Base-by-base conservation (phyloP, 129 eudicot genomes). In the Chrysanthemum seticuspe region DNA sequence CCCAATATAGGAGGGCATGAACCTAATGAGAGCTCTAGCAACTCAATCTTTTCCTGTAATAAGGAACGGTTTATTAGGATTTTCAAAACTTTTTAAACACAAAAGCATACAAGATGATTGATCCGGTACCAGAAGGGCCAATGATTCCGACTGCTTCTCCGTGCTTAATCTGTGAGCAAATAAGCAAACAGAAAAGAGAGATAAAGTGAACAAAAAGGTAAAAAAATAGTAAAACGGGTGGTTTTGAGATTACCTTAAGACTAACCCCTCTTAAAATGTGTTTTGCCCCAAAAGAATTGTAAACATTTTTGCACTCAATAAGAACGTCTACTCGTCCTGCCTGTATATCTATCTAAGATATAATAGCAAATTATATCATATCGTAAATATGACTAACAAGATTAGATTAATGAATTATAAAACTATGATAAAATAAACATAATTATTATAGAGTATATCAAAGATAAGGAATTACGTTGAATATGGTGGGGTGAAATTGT, bases 131-230 rank as follows among this genome's bases (percentile, higher is more conserved):
- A 71, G 96, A 89, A 76, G 96, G 92, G 70, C 96, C 96, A 64
- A 89, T 87, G 44, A 89, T 87, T 76, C 96, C 96, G 76, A 89
- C 90, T 7, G 96, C 96, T 74, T 89, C 96, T 44, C 96, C 96
- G 62, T 87, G 78, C 62, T 87, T 89, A 56, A 89, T 87, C 96
- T 89, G 62, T 61, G 78, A 40, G 45, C 9, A 40, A 1, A 6
- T 6, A 40, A 40, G 45, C 45, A 40, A 6, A 40, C 6, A 40
- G 9, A 62, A 62, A 62, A 61, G 53, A 14, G 64, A 18, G 23
- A 45, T 27, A 14, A 68, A 47, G 18, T 14, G 16, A 31, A 68
- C 13, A 21, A 23, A 68, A 69, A 29, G 10, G 36, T 21, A 36
- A 36, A 65, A 29, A 6, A 40, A 1, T 6, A 40, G 45, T 40